Base-by-base conservation (phyloP, 306 rosid species). In the Trifolium subterraneum region DNA sequence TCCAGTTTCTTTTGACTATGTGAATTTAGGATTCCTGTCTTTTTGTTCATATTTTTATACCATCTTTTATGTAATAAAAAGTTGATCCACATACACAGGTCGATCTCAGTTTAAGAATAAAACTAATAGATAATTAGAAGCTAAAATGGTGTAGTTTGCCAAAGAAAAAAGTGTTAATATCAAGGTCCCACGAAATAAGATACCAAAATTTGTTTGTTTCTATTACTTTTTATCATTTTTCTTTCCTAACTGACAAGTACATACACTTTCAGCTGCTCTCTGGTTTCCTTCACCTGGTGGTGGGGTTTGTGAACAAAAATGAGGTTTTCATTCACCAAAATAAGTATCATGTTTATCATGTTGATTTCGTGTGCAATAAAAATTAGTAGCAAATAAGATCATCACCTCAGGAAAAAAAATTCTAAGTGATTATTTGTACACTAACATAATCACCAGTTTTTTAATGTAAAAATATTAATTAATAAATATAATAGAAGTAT, bases 291-390 rank as follows among this genome's bases (percentile, higher is more conserved):
- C 60, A 52, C 29, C 29, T 9, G 14, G 39, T 22, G 25, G 68
- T 18, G 51, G 70, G 48, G 31, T 39, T 11, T 56, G 15, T 18
- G 31, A 35, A n/a, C 45, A 62, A 35, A 16, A 35, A 10, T 23
- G n/a, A n/a, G 14, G 68, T 23, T 62, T 38, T 18, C 44, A 62
- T 62, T 7, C 27, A 39, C 16, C 50, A 38, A 19, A 64, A 38
- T 38, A 64, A 11, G 45, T 63, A 38, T 38, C 27, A 50, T 33
- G 63, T 51, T 33, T 51, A 51, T 51, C 74, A 29, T 69, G 25
- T n/a, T 68, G 60, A 29, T 13, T n/a, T 68, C 31, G 18, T 10
- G 44, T 48, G 18, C 16, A 25, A 27, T 0, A 29, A 29, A 29
- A 48, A n/a, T 15, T 44, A 36, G 10, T 7, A 36, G 2, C 10